Evolutionary conservation across 768 basidiomycete species (phyloP).

Genomic region (Amanita phalloides): DNA sequence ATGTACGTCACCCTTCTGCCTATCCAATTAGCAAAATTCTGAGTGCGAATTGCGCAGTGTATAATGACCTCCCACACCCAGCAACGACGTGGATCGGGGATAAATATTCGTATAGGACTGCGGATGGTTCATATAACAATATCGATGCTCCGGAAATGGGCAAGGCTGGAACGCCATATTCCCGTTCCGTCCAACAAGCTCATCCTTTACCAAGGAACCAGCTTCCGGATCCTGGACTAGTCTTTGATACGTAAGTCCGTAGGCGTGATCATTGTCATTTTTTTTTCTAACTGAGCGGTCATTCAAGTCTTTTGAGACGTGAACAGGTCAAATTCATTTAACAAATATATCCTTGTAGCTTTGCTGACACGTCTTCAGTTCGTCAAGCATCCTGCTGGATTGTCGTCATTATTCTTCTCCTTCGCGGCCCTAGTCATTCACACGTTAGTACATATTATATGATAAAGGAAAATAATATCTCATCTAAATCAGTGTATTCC

Average conservation of each 20-base stretch:
- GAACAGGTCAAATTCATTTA: slow-evolving; percentile 37
- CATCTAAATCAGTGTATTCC: slow-evolving; percentile 52
- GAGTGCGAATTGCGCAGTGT: slow-evolving; percentile 34
- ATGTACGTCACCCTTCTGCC: slow-evolving; percentile 29
- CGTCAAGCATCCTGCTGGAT: slow-evolving; percentile 63
- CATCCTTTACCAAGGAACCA: slow-evolving; percentile 56
- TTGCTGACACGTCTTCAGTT: slow-evolving; percentile 35
- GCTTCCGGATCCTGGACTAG: slow-evolving; percentile 68
- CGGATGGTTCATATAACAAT: slow-evolving; percentile 77
- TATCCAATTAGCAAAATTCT: not conserved
- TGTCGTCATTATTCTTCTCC: slow-evolving; percentile 72
- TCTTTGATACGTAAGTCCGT: slow-evolving; percentile 59
- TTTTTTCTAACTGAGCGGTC: not conserved
- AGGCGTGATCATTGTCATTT: not conserved
- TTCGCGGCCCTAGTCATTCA: slow-evolving; percentile 81
- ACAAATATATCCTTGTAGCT: not conserved
- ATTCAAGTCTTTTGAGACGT: slow-evolving; percentile 45
- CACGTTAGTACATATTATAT: slow-evolving; percentile 26
- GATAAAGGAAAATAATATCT: not conserved
- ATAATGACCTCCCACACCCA: slow-evolving; percentile 76
- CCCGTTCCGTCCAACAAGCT: slow-evolving; percentile 70
- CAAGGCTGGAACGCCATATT: slow-evolving; percentile 68
- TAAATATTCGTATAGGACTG: slow-evolving; percentile 53
- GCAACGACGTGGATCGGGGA: slow-evolving; percentile 57
- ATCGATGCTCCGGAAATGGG: slow-evolving; percentile 60